phyloP scores from a whole-genome alignment of 2,329 filamentous ascomycete genomes.

The Verticillium isaacii region DNA sequence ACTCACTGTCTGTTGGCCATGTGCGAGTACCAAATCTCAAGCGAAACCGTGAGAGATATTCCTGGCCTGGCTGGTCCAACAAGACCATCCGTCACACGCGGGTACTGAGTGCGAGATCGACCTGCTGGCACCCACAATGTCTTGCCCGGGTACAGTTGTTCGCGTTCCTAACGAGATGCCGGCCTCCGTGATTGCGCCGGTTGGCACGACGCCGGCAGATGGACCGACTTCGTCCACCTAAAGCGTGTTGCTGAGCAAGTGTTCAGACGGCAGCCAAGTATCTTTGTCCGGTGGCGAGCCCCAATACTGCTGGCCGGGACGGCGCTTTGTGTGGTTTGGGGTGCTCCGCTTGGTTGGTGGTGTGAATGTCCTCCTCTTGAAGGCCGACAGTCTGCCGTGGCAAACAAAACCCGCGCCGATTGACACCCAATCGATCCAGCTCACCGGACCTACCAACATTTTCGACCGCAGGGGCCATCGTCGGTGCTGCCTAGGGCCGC shows the following conservation, averaged over 20 bases:
- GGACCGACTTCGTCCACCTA: neutral
- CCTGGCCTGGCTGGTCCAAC: neutral
- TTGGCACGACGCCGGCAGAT: neutral
- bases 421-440: too few species aligned
- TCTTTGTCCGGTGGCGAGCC: neutral
- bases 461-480: neutral
- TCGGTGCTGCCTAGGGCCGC: neutral
- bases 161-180: neutral
- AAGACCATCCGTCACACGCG: slow-evolving; percentile 2
- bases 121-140: slow-evolving; percentile 7
- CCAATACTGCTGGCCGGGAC: too few species aligned
- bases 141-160: neutral
- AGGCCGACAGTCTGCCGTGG: too few species aligned
- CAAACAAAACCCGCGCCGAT: too few species aligned
- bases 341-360: too few species aligned
- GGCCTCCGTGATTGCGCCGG: neutral
- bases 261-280: neutral
- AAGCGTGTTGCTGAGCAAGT: neutral
- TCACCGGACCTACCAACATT: too few species aligned
- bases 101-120: slow-evolving; percentile 6
- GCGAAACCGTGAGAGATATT: neutral
- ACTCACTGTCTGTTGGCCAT: neutral
- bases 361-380: too few species aligned
- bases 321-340: too few species aligned
- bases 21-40: neutral